phyloP scores from a whole-genome alignment of 495 filamentous ascomycete species.

The Ramalina intermedia region DNA sequence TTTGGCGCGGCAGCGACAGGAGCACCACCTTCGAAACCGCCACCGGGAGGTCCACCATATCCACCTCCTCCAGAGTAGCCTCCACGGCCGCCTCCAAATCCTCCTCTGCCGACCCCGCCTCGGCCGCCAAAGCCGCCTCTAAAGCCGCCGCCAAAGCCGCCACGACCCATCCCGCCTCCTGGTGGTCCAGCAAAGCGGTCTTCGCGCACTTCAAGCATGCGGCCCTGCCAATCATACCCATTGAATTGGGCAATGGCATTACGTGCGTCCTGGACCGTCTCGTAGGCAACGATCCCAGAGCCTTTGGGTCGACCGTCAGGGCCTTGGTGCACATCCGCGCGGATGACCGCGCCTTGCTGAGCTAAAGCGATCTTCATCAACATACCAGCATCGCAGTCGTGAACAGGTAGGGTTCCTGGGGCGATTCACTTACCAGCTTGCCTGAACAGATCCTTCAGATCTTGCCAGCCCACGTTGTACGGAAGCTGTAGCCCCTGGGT shows the following conservation, averaged over 20 bases:
- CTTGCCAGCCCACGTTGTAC: slow-evolving; percentile 97
- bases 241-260: slow-evolving; percentile 96
- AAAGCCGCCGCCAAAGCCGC: slow-evolving; percentile 32
- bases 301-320: slow-evolving; percentile 88
- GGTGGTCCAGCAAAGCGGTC: slow-evolving; percentile 75
- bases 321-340: slow-evolving; percentile 88
- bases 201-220: slow-evolving; percentile 84
- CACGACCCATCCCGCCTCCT: slow-evolving; percentile 30
- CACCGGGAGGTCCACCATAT: slow-evolving; percentile 33
- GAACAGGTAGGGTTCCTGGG: slow-evolving; percentile 8
- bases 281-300: slow-evolving; percentile 93
- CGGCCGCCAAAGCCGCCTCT: slow-evolving; percentile 36
- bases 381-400: slow-evolving; percentile 11
- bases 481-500: slow-evolving; percentile 56
- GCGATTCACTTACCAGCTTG: slow-evolving; percentile 67
- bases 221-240: slow-evolving; percentile 96
- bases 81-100: slow-evolving; percentile 40
- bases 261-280: slow-evolving; percentile 82
- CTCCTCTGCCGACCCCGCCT: slow-evolving; percentile 28
- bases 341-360: slow-evolving; percentile 67
- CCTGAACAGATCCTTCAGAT: slow-evolving; percentile 96
- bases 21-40: slow-evolving; percentile 29
- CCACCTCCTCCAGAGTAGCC: slow-evolving; percentile 44
- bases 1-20: slow-evolving; percentile 45
- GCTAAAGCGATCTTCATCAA: slow-evolving; percentile 31